phyloP scores from a whole-genome alignment of 345 rosid species.

The Eucalyptus sp. region DNA sequence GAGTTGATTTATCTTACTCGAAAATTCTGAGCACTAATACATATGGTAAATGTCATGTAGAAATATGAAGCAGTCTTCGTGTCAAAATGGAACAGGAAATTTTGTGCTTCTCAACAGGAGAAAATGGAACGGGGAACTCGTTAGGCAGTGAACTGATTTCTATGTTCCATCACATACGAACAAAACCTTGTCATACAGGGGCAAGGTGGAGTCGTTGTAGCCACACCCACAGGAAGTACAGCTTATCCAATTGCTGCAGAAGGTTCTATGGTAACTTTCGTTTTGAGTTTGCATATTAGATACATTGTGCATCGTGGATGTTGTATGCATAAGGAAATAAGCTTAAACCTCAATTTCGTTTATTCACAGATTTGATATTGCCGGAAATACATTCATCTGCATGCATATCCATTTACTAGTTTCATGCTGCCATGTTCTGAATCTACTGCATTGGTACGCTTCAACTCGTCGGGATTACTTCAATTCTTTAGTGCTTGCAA shows the following conservation, averaged over 20 bases:
- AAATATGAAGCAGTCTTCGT: neutral
- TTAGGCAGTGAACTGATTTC: neutral
- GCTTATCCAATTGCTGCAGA: conserved; percentile 96
- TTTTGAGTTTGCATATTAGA: neutral
- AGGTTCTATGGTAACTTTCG: conserved; percentile 77
- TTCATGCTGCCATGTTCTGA: neutral
- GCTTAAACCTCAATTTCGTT: neutral
- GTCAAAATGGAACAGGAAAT: neutral
- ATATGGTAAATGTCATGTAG: neutral
- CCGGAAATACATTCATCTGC: neutral
- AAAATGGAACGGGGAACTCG: neutral
- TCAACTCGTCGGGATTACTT: neutral
- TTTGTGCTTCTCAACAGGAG: neutral
- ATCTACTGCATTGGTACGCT: neutral
- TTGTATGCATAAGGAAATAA: neutral
- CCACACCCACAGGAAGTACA: conserved; percentile 98
- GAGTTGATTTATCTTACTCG: neutral
- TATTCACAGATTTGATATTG: neutral
- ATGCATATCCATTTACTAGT: neutral
- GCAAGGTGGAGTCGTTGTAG: conserved; percentile 94
- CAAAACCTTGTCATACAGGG: conserved; percentile 24
- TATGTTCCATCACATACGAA: neutral
- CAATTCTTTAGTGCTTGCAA: neutral
- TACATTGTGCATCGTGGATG: neutral
- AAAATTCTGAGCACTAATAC: neutral